These are phyloP conservation scores for Paramecium pentaurelia DNA, from an alignment of 73 alveolate genomes.

Conservation along the genomic window DNA sequence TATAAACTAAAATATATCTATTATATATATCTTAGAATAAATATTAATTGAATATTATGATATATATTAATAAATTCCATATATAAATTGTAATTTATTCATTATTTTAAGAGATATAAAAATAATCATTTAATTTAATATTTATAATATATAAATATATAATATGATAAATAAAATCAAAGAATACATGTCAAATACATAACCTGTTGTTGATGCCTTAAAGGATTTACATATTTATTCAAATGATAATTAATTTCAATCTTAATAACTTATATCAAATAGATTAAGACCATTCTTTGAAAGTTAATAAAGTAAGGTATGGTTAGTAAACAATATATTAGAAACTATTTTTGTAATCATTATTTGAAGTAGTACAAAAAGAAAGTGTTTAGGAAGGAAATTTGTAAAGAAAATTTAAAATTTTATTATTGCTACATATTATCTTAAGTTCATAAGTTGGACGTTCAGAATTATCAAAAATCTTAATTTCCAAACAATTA, in stretches of 20 bases:
- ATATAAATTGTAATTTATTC: too few species aligned
- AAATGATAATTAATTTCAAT: background rate
- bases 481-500: background rate
- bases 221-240: background rate
- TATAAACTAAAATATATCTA: background rate
- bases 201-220: background rate
- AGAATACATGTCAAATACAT: background rate
- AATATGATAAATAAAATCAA: background rate
- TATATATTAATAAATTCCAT: background rate
- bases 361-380: background rate
- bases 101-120: background rate
- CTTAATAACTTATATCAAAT: background rate
- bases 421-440: background rate
- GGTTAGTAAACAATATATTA: background rate
- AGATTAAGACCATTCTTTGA: conserved; percentile 1
- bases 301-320: background rate
- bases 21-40: background rate
- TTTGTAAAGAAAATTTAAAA: background rate
- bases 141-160: background rate
- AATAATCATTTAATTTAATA: too few species aligned
- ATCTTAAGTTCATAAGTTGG: conserved; percentile 19
- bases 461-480: conserved; percentile 11
- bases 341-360: background rate
- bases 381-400: background rate
- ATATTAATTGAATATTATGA: too few species aligned